These are phyloP conservation scores for Cutaneotrichosporon sp. DNA, from an alignment of 1,284 basidiomycete genomes.

Conservation along the genomic window DNA sequence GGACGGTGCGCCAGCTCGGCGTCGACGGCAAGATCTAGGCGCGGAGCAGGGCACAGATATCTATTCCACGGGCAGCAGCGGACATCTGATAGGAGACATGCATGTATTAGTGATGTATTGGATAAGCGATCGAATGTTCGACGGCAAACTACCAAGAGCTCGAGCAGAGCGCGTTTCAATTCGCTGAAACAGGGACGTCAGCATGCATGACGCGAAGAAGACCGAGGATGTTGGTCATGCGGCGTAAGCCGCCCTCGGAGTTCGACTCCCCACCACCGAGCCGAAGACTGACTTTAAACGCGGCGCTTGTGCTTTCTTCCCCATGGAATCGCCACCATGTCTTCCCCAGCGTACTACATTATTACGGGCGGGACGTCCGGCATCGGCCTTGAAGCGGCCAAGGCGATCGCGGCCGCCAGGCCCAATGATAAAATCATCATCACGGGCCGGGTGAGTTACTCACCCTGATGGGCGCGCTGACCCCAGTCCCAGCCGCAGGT, in stretches of 20 bases:
- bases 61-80: too few species aligned
- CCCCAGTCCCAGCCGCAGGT: not conserved
- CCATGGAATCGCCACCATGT: not conserved
- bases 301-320: not conserved
- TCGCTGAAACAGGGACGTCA: too few species aligned
- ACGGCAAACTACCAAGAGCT: too few species aligned
- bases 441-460: not conserved
- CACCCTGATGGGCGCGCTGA: not conserved
- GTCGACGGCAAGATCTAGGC: not conserved
- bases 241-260: too few species aligned
- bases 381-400: constrained; percentile 29
- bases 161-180: too few species aligned
- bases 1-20: constrained; percentile 16
- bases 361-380: constrained; percentile 22
- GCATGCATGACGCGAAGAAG: too few species aligned
- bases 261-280: too few species aligned
- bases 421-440: not conserved
- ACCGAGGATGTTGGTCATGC: too few species aligned
- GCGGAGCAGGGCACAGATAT: too few species aligned
- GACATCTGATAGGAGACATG: too few species aligned
- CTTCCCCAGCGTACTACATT: constrained; percentile 1
- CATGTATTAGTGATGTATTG: too few species aligned
- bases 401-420: constrained; percentile 17
- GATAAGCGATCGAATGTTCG: too few species aligned
- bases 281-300: not conserved